Conservation (phyloP, 1,139 yeast genomes). For the Debaryomycetaceae sp. region DNA sequence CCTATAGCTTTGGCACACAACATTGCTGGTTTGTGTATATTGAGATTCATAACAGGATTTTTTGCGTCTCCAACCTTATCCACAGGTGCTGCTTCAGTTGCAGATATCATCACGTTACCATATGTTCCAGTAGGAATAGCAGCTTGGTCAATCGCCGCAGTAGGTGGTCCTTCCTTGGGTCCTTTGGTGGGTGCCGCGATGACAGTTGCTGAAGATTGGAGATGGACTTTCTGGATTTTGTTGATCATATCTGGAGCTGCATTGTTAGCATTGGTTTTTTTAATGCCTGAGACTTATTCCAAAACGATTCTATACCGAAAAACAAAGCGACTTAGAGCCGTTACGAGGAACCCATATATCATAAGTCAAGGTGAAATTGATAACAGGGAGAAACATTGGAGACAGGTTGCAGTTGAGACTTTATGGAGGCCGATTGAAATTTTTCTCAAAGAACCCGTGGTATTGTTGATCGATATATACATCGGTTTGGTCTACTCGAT, state of each 20-base stretch:
- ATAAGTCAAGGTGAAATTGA: conserved; percentile 29
- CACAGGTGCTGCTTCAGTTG: conserved; percentile 32
- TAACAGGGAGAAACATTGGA: conserved; percentile 13
- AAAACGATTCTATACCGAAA: conserved; percentile 34
- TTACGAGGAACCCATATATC: conserved; percentile 31
- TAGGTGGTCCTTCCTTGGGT: conserved; percentile 36
- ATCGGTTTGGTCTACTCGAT: conserved; percentile 53
- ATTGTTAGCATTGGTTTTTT: conserved; percentile 21
- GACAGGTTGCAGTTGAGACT: conserved; percentile 30
- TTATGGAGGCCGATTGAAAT: conserved; percentile 48
- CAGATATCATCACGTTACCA: conserved; percentile 18
- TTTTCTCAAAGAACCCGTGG: conserved; percentile 41
- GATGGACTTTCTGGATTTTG: conserved; percentile 42
- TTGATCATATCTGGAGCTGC: conserved; percentile 26
- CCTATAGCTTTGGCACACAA: conserved; percentile 28
- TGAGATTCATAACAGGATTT: conserved; percentile 30
- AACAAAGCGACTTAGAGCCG: conserved; percentile 31
- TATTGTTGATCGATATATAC: conserved; percentile 46
- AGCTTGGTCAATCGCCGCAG: conserved; percentile 33
- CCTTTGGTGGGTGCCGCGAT: conserved; percentile 35
- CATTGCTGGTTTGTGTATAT: conserved; percentile 27
- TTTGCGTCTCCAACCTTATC: conserved; percentile 33
- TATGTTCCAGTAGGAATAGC: conserved; percentile 32
- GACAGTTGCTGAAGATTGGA: conserved; percentile 27
- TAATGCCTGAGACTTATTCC: conserved; percentile 34